Conservation (phyloP, 495 filamentous ascomycete species). For the Hypoxylon perforatum region DNA sequence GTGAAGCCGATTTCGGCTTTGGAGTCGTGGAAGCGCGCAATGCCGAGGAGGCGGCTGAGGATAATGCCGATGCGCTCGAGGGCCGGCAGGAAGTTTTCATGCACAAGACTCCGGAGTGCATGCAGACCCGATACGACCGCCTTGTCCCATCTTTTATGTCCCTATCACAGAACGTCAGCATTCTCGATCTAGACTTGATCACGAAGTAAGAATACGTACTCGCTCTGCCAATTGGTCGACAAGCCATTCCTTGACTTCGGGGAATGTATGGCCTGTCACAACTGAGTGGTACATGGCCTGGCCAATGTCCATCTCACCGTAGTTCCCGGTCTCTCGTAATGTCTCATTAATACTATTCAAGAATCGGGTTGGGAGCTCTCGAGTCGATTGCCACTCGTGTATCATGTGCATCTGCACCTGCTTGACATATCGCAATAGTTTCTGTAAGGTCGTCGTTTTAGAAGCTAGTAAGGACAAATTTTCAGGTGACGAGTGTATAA, state of each 20-base stretch:
- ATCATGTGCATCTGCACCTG: slow-evolving; percentile 80
- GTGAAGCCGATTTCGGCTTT: slow-evolving; percentile 74
- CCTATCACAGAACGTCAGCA: slow-evolving; percentile 59
- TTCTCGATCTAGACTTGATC: slow-evolving; percentile 5
- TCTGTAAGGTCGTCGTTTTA: slow-evolving; percentile 87
- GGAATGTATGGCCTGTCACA: slow-evolving; percentile 82
- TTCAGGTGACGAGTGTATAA: slow-evolving; percentile 80
- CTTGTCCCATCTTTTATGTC: slow-evolving; percentile 96
- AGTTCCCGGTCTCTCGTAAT: slow-evolving; percentile 47
- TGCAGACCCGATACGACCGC: slow-evolving; percentile 80
- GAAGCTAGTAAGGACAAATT: slow-evolving; percentile 85
- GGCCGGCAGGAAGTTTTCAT: slow-evolving; percentile 88
- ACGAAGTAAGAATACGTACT: slow-evolving; percentile 58
- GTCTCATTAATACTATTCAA: slow-evolving; percentile 79
- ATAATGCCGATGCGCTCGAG: slow-evolving; percentile 86
- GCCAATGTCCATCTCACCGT: slow-evolving; percentile 65
- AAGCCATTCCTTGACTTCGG: slow-evolving; percentile 84
- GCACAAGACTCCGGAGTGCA: slow-evolving; percentile 78
- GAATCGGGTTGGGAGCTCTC: slow-evolving; percentile 81
- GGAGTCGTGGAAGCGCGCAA: slow-evolving; percentile 82
- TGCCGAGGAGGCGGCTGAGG: slow-evolving; percentile 82
- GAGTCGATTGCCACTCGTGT: slow-evolving; percentile 81
- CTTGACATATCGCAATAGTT: slow-evolving; percentile 81
- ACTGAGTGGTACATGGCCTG: slow-evolving; percentile 87
- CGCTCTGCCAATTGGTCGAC: slow-evolving; percentile 87